Percentiles rank a stretch among this genome's conserved stretches.
These are phyloP conservation scores for Suhomyces ambrosiae DNA, from an alignment of 1,139 yeast genomes.

Conservation along the genomic window DNA sequence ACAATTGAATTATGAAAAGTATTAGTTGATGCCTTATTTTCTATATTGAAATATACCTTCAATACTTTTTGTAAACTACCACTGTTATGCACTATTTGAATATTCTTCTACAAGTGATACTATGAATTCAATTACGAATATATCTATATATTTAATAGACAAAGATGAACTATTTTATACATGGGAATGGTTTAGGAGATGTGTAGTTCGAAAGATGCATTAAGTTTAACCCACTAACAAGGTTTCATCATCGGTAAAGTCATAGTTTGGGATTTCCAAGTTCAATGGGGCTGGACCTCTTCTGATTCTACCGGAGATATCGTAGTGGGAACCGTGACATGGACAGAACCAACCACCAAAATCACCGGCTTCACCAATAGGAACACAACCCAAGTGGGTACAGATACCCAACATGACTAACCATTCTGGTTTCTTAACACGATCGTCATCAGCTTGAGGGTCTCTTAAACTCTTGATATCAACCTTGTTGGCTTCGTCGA, in stretches of 20 bases:
- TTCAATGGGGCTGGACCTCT: constrained; percentile 99
- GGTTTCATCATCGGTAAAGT: constrained; percentile 74
- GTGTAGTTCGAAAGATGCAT: constrained; percentile 9
- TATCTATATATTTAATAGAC: constrained; percentile 11
- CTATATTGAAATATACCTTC: too few species aligned
- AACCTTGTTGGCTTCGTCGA: constrained; percentile 87
- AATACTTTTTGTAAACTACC: too few species aligned
- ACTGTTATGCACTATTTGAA: too few species aligned
- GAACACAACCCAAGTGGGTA: constrained; percentile 99
- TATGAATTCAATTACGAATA: constrained; percentile 8
- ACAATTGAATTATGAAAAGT: too few species aligned
- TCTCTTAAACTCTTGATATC: constrained; percentile 82
- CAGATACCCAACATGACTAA: constrained; percentile 98
- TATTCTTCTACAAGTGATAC: too few species aligned
- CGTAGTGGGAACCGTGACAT: constrained; percentile 99
- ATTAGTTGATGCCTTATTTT: too few species aligned
- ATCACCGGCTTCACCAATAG: constrained; percentile 99
- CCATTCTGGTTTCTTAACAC: constrained; percentile 98
- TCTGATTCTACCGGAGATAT: constrained; percentile 99
- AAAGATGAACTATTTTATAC: constrained; percentile 13
- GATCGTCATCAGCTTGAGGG: constrained; percentile 89
- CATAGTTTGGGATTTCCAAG: constrained; percentile 94
- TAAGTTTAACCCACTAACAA: constrained; percentile 64
- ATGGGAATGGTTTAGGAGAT: constrained; percentile 9
- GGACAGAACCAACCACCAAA: constrained; percentile 99